These are phyloP conservation scores for Fusarium sp. DNA, from an alignment of 2,329 filamentous ascomycete genomes.

Conservation along the genomic window DNA sequence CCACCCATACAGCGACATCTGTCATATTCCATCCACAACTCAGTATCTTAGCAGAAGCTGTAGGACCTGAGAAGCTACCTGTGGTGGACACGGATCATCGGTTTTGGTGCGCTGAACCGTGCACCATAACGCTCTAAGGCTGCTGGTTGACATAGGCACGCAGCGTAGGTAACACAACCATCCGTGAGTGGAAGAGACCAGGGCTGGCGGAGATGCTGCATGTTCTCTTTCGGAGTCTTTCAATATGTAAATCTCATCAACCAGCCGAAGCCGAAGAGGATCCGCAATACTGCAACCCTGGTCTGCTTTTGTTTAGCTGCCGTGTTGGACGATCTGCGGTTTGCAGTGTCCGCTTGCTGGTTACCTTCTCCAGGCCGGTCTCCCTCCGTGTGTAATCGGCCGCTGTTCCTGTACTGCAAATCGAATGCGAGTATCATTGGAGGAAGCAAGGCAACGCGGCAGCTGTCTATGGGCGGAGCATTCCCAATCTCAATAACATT, in stretches of 20 bases:
- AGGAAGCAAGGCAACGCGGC: conserved; percentile 39
- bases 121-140: conserved; percentile 40
- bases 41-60: conserved; percentile 13
- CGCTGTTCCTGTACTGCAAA: conserved; percentile 12
- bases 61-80: conserved; percentile 11
- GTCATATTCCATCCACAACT: conserved; percentile 30
- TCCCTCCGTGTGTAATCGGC: conserved; percentile 37
- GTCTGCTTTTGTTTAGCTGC: conserved; percentile 38
- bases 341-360: conserved; percentile 34
- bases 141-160: conserved; percentile 34
- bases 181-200: conserved; percentile 32
- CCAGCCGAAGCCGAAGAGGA: conserved; percentile 33
- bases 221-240: conserved; percentile 31
- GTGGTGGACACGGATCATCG: conserved; percentile 30
- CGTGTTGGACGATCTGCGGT: conserved; percentile 44
- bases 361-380: conserved; percentile 28
- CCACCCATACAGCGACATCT: conserved; percentile 24
- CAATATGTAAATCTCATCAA: conserved; percentile 38
- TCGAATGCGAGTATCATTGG: conserved; percentile 28
- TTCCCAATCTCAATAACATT: conserved; percentile 37
- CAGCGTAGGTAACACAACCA: conserved; percentile 34
- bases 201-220: conserved; percentile 43
- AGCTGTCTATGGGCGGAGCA: conserved; percentile 38
- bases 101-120: conserved; percentile 42
- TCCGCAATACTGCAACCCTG: conserved; percentile 42